A percentile compares a stretch with the other conserved stretches of the same genome.
phyloP scores from a whole-genome alignment of 179 eudicot genomes.

The Silene noctiflora region DNA sequence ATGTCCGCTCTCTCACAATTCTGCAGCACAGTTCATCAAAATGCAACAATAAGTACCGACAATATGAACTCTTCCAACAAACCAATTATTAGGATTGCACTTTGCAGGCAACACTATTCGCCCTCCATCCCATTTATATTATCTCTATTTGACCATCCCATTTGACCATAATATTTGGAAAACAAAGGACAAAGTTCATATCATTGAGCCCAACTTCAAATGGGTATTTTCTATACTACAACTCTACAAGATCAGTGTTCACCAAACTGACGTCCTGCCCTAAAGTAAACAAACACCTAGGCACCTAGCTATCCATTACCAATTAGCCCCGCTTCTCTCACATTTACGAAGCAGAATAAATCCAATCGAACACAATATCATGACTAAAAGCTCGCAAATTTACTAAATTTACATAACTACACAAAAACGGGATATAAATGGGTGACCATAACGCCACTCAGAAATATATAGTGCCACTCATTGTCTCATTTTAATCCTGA shows the following conservation, averaged over 20 bases:
- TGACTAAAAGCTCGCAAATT: no score
- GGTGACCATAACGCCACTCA: neutral
- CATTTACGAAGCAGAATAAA: neutral
- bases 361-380: no score
- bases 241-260: constrained; percentile 26
- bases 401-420: neutral
- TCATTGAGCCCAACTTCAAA: no score
- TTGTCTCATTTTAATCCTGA: no score
- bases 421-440: neutral
- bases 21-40: constrained; percentile 26
- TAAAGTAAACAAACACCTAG: neutral
- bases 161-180: no score
- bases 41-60: constrained; percentile 14
- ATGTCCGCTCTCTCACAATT: constrained; percentile 14
- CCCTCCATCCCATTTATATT: neutral
- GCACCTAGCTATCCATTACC: neutral
- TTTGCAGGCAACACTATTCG: no score
- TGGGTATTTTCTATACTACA: neutral
- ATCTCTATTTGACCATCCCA: no score
- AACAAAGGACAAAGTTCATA: no score
- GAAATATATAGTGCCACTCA: no score
- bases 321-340: neutral
- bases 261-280: constrained; percentile 28
- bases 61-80: constrained; percentile 18
- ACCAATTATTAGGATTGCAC: no score